phyloP scores from a whole-genome alignment of 2,329 filamentous ascomycete genomes.

The Davidsoniella virescens region DNA sequence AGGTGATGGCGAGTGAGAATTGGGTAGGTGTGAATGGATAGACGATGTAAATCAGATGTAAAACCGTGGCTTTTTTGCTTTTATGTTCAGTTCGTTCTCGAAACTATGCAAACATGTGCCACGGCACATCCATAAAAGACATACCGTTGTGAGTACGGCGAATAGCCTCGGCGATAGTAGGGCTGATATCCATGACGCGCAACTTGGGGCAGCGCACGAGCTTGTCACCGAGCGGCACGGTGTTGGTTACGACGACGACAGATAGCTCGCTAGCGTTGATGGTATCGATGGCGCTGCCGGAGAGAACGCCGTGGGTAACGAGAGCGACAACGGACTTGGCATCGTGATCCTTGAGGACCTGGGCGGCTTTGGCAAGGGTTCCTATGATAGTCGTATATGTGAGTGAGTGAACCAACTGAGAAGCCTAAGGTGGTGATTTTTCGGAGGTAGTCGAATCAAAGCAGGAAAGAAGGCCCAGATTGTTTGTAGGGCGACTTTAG shows the following conservation, averaged over 20 bases:
- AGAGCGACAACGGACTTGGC: conserved; percentile 84
- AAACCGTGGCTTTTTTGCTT: no score
- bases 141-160: conserved; percentile 51
- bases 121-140: conserved; percentile 11
- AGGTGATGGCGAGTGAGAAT: no score
- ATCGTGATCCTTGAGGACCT: conserved; percentile 72
- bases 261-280: conserved; percentile 63
- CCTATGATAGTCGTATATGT: background rate
- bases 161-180: conserved; percentile 59
- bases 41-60: background rate
- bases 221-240: conserved; percentile 44
- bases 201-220: conserved; percentile 62
- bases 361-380: conserved; percentile 58
- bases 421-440: no score
- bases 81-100: background rate
- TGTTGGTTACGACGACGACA: conserved; percentile 81
- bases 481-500: background rate
- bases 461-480: background rate
- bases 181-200: conserved; percentile 81
- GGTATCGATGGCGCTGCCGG: conserved; percentile 73
- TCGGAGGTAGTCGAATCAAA: no score
- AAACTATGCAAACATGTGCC: background rate
- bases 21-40: background rate
- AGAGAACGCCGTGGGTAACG: conserved; percentile 85
- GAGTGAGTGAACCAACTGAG: background rate